phyloP scores from a whole-genome alignment of 208 protist genomes.

The Vickermania spadyakhi region DNA sequence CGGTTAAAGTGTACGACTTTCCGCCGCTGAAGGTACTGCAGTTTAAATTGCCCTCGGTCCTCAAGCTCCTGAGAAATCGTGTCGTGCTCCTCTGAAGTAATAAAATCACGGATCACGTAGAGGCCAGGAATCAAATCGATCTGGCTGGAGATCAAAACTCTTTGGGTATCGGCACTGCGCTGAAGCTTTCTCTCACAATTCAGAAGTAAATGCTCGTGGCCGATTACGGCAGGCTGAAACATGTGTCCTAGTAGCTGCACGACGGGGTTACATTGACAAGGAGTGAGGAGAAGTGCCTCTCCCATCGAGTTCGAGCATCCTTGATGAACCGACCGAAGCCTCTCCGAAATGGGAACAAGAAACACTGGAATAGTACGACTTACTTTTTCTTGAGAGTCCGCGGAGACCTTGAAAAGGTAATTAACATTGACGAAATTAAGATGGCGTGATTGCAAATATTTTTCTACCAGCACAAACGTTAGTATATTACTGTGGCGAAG shows the following conservation, averaged over 20 bases:
- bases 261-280: slow-evolving; percentile 9
- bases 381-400: too few species aligned
- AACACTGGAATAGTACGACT: too few species aligned
- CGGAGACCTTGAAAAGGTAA: too few species aligned
- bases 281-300: slow-evolving; percentile 10
- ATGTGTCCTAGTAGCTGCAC: slow-evolving; percentile 6
- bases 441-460: background rate
- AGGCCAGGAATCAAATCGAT: slow-evolving; percentile 38
- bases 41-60: slow-evolving; percentile 9
- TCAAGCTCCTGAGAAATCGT: slow-evolving; percentile 32
- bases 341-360: slow-evolving; percentile 5
- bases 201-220: background rate
- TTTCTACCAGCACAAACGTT: slow-evolving; percentile 13
- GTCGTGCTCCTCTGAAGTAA: slow-evolving; percentile 45
- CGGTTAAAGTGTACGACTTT: slow-evolving; percentile 73
- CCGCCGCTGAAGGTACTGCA: slow-evolving; percentile 52
- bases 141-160: slow-evolving; percentile 6
- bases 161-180: background rate
- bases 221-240: slow-evolving; percentile 18
- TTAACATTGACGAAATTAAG: background rate
- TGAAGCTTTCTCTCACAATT: background rate
- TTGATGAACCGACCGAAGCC: background rate
- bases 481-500: slow-evolving; percentile 14
- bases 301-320: background rate
- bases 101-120: slow-evolving; percentile 43